Percentiles rank a stretch among this genome's conserved stretches.
Evolutionary conservation across 2,329 filamentous ascomycete species (phyloP).

Genomic region (Talaromyces sp.): DNA sequence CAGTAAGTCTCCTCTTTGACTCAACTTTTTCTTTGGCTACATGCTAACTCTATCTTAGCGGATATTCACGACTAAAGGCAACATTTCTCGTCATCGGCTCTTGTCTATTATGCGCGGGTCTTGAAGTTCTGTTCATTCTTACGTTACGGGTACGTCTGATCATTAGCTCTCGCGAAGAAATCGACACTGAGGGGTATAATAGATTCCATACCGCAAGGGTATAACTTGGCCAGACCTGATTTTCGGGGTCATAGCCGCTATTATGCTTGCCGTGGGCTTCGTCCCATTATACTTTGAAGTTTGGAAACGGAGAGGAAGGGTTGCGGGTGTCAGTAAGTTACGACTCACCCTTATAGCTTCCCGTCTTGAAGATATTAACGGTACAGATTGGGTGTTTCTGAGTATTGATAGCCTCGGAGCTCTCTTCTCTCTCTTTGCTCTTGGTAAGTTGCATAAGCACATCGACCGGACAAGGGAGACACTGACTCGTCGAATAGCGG

Average conservation of each 20-base stretch:
- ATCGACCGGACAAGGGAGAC: background rate
- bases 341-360: constrained; percentile 5
- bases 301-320: constrained; percentile 59
- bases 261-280: constrained; percentile 56
- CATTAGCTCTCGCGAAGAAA: background rate
- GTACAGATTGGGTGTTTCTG: constrained; percentile 54
- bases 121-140: constrained; percentile 57
- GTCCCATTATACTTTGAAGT: constrained; percentile 61
- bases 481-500: constrained; percentile 40
- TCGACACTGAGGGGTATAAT: background rate
- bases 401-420: constrained; percentile 59
- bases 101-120: constrained; percentile 48
- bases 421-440: constrained; percentile 61
- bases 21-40: background rate
- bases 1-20: constrained; percentile 32
- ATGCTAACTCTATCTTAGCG: constrained; percentile 18
- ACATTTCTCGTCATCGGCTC: constrained; percentile 40
- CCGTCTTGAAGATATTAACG: constrained; percentile 23
- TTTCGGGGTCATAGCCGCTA: constrained; percentile 56
- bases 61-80: constrained; percentile 47
- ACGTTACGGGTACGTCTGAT: constrained; percentile 47
- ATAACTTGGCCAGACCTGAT: constrained; percentile 53
- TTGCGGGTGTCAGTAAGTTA: constrained; percentile 56
- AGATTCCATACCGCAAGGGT: constrained; percentile 55
- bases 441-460: constrained; percentile 41